Base-by-base conservation (phyloP, 371 early-diverging fungal genomes). In the Mortierella sp. region DNA sequence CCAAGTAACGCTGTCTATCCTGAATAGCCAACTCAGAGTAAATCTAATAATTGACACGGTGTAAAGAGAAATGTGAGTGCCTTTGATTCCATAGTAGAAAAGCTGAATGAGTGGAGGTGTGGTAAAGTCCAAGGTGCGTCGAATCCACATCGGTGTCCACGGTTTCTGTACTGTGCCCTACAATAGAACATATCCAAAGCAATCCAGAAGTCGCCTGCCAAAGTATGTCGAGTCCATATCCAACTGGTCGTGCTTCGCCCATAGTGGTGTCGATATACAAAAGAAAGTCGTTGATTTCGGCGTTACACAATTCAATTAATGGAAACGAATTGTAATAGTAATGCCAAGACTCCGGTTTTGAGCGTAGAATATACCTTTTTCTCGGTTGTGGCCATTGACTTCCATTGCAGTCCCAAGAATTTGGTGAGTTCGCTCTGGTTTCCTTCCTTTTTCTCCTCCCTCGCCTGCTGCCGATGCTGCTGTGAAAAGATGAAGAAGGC, bases 401-500 rank as follows among this genome's bases (percentile, higher is more conserved):
- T 91, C 93, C 93, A 93, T 81, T 91, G 91, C 70, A 88, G 89
- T 44, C 91, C 91, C 41, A 93, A 83, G 44, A 92, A 83, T 74
- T 87, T 90, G 54, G 92, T 92, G 55, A 92, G 89, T 72, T 92
- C 92, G 60, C 91, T 89, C 71, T 91, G 86, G 76, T 88, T 91
- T 68, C 90, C 91, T 75, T 90, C 88, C 49, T 91, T 92, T 73
- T 91, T 84, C 73, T 93, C 90, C 76, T 91, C 91, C 80, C 92
- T 92, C 41, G 94, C 89, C 84, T 92, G 90, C 70, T 93, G 92
- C 35, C 94, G 91, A 75, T 91, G 89, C 72, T 92, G 74, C 41
- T 93, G 91, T 87, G 92, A 94, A 77, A 89, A 94, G 35, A 93
- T 75, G 70, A 94, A 93, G 78, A 93, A 94, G 8, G 93, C 94